Percentiles rank a stretch among this genome's conserved stretches.
These are phyloP conservation scores for Hyphopichia burtonii DNA, from an alignment of 1,139 yeast genomes.

Conservation along the genomic window DNA sequence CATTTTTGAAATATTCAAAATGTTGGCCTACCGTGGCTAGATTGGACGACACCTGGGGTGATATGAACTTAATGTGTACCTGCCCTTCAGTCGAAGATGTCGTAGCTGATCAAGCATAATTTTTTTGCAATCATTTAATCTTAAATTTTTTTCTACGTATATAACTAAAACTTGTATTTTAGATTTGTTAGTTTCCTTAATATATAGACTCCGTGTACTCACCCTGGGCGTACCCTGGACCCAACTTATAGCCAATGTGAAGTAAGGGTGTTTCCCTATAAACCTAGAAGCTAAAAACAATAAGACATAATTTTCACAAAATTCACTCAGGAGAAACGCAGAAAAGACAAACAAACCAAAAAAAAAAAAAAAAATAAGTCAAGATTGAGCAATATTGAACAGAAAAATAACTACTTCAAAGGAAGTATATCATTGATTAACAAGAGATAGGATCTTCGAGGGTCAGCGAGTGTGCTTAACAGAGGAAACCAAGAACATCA, in stretches of 20 bases:
- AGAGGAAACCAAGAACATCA: too few relatives aligned
- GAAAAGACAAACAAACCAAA: neutral
- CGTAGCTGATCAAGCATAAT: constrained; percentile 24
- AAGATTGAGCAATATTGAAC: neutral
- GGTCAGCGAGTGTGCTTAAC: too few relatives aligned
- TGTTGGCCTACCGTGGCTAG: constrained; percentile 96
- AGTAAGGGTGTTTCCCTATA: too few relatives aligned
- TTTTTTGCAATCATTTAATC: constrained; percentile 1
- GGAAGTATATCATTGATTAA: too few relatives aligned
- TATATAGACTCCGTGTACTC: too few relatives aligned
- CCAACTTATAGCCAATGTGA: too few relatives aligned
- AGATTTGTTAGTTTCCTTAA: too few relatives aligned
- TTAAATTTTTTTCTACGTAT: constrained; percentile 5
- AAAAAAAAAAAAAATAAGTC: neutral
- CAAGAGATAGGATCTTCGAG: too few relatives aligned
- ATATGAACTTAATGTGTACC: constrained; percentile 87
- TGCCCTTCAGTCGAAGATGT: constrained; percentile 82
- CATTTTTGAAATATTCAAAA: constrained; percentile 68
- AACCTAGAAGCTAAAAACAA: too few relatives aligned
- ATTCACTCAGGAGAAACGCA: neutral
- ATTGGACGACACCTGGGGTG: constrained; percentile 93
- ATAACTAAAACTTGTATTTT: too few relatives aligned
- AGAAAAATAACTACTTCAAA: neutral
- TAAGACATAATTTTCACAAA: neutral
- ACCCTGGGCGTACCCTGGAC: too few relatives aligned